Evolutionary conservation across 2,329 filamentous ascomycete species (phyloP), one percentile per base, ranked within the genome.

Genomic region (Helotiales sp.): DNA sequence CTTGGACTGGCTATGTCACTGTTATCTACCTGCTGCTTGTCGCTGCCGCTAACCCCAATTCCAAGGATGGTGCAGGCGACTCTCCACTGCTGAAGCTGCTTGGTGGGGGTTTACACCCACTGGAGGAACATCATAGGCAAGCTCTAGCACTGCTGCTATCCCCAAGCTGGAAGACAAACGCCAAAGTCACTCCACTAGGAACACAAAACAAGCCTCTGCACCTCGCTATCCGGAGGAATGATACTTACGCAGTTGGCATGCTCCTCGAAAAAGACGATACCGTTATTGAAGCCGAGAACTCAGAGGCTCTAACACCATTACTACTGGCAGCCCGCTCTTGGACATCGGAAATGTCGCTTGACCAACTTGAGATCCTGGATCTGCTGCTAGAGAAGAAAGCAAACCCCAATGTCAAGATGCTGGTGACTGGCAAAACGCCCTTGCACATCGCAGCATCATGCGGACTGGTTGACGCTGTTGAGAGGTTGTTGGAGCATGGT

Each of bases 151-250:
- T 60, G 22, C 49, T 60, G 2, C 42, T 60, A 15, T 56, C 54
- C 10, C 42, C 49, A 47, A 51, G 40, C 30, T 51, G 36, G 31
- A 51, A 51, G 9, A 60, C 50, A 24, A 47, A 60, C 29, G 29
- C 52, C 25, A 48, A 47, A 9, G 47, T 58, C 13, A 55, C 58
- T 1, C 58, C 46, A 9, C 31, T 52, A 7, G 46, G 55, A 7
- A 60, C 58, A 3, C 36, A 49, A 22, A 60, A 60, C 31, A 58
- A 49, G 17, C 58, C 58, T n/a, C 46, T 60, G 12, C 58, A 60
- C 36, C 55, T 60, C 12, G 58, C 55, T 24, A 34, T 60, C 33
- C 58, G 58, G 25, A 29, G 51, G 19, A 44, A 48, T 13, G 58
- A 60, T 42, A 34, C 51, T 6, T 60, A 47, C 30, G 51, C 58